Base-by-base conservation (phyloP, 1,284 basidiomycete species). In the Irpex sp. region DNA sequence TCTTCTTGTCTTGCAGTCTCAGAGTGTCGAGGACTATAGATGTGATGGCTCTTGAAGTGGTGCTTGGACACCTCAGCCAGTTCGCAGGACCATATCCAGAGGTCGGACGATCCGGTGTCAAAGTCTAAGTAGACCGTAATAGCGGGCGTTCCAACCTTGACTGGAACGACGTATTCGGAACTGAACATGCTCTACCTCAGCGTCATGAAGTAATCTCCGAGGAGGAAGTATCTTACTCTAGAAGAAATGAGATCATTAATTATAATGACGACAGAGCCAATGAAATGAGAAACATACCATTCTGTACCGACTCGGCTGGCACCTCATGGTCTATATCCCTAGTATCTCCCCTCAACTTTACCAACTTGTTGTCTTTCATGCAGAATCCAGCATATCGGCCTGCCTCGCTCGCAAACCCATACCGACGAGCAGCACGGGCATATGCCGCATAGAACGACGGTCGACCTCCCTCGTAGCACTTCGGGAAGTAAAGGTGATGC, bases 121-220 rank as follows among this genome's bases (percentile, higher is more conserved):
- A 77, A 77, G 67, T 78, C 77, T 19, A 78, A 72, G 62, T 76
- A 72, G 58, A 77, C 67, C 7, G 73, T 72, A 38, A 77, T 73
- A 49, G 74, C 76, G 1, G 77, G 77, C n/a, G 75, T 77, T 51
- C 77, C 77, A 48, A 78, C 73, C 63, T 69, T 76, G 49, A 78
- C 77, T 3, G 72, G 71, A 15, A 78, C 77, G 52, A 78, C 77
- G 60, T 78, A 78, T 67, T 78, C 77, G n/a, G 71, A 62, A 60
- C 74, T 74, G 40, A 47, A 48, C 34, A 61, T 56, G 31, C 5
- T 21, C 19, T 17, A 13, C 37, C 15, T 19, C 51, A 65, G 37
- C 49, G 11, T 31, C 58, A 31, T 34, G 36, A 8, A 62, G 2
- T n/a, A 15, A 52, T 9, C n/a, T 19, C 49, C 9, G 17, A 13